phyloP scores from a whole-genome alignment of 768 basidiomycete species.

The Infundibulicybe gibba region DNA sequence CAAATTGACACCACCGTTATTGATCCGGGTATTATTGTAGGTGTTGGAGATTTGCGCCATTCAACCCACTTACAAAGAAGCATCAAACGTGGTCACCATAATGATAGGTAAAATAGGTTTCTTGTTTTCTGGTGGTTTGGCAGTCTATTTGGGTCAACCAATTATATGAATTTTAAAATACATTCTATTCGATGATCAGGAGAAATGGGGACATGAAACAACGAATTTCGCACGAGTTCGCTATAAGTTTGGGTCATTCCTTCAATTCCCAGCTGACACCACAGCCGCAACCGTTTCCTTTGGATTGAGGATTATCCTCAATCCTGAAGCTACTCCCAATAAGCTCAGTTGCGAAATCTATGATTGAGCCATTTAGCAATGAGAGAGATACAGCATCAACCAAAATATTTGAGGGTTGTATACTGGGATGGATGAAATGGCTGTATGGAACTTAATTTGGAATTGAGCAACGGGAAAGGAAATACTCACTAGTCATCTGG shows the following conservation, averaged over 20 bases:
- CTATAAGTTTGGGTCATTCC: conserved; percentile 18
- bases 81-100: neutral
- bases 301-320: conserved; percentile 83
- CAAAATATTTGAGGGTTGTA: conserved; percentile 72
- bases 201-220: conserved; percentile 1
- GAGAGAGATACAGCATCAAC: conserved; percentile 85
- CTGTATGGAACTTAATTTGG: conserved; percentile 29
- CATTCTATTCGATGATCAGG: neutral
- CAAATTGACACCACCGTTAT: neutral
- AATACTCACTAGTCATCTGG: conserved; percentile 82
- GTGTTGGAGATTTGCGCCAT: conserved; percentile 20
- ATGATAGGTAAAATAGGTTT: neutral
- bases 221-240: neutral
- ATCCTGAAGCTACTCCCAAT: conserved; percentile 91
- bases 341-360: conserved; percentile 91
- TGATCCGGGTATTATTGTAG: conserved; percentile 6
- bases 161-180: neutral
- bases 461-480: neutral
- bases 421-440: conserved; percentile 66
- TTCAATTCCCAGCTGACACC: conserved; percentile 95
- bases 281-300: conserved; percentile 90
- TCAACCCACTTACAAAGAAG: conserved; percentile 17
- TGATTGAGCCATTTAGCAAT: conserved; percentile 82
- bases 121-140: no score
- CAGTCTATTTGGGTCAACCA: no score